Percentiles rank a stretch among this genome's conserved stretches.
Conservation (phyloP, 176 grass and related monocot genomes). For the Hordeum marinum region DNA sequence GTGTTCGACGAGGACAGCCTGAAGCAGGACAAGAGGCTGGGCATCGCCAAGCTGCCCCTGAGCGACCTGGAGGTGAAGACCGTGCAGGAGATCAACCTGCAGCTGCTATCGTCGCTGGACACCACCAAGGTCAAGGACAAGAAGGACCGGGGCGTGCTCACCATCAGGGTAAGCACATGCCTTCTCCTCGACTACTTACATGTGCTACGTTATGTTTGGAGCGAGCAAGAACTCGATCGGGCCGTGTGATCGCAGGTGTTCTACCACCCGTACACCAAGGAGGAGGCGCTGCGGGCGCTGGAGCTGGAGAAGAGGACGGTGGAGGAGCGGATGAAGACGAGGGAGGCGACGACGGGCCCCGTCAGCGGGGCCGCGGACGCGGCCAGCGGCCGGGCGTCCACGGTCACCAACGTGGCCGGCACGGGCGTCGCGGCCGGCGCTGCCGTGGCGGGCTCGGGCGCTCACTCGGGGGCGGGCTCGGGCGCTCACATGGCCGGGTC, state of each 20-base stretch:
- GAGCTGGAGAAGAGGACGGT: conserved; percentile 73
- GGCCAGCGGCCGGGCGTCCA: conserved; percentile 45
- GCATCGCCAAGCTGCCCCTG: conserved; percentile 70
- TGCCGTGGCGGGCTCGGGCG: conserved; percentile 28
- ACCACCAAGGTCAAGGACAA: conserved; percentile 97
- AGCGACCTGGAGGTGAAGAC: conserved; percentile 50
- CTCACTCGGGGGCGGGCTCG: conserved; percentile 27
- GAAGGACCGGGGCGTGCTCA: conserved; percentile 83
- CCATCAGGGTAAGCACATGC: conserved; percentile 51
- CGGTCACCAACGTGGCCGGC: conserved; percentile 49
- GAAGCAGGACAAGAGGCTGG: conserved; percentile 93
- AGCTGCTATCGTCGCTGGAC: conserved; percentile 83
- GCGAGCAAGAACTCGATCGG: not conserved
- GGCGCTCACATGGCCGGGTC: conserved; percentile 40
- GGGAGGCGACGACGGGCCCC: conserved; percentile 57
- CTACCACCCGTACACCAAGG: conserved; percentile 74
- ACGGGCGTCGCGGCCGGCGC: conserved; percentile 40
- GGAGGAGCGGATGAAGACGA: conserved; percentile 72
- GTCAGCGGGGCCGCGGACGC: conserved; percentile 64
- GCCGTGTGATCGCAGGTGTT: conserved; percentile 35
- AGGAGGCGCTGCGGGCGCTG: conserved; percentile 63
- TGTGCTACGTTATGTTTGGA: not conserved
- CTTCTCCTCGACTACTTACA: not conserved
- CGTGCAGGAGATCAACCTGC: conserved; percentile 69
- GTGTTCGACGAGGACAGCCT: conserved; percentile 93